Conservation (phyloP, 2,329 filamentous ascomycete species). For the Pyricularia pennisetigena region DNA sequence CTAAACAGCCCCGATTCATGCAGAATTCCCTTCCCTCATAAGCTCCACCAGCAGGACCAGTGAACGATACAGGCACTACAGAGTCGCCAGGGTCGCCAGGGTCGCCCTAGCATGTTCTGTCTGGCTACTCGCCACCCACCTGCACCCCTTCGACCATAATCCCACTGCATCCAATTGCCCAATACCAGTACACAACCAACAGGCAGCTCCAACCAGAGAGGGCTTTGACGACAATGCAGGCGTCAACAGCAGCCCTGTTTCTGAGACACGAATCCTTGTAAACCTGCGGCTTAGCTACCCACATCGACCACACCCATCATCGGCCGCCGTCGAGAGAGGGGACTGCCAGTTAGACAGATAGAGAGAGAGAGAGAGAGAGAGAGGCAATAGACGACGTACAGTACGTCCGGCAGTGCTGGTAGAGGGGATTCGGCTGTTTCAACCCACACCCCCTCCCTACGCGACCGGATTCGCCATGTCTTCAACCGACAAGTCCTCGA, state of each 20-base stretch:
- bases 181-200: background rate
- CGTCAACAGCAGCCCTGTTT: slow-evolving; percentile 22
- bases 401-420: background rate
- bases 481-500: slow-evolving; percentile 60
- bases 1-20: slow-evolving; percentile 6
- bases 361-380: slow-evolving; percentile 6
- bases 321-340: background rate
- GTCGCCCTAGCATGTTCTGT: background rate
- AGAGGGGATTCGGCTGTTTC: slow-evolving; percentile 11
- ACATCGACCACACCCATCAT: background rate
- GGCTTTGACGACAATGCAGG: background rate
- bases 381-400: slow-evolving; percentile 2
- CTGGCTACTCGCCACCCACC: background rate
- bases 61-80: background rate
- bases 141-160: background rate
- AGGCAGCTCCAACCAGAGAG: background rate
- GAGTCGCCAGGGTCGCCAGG: background rate
- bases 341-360: slow-evolving; percentile 2
- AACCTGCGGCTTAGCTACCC: slow-evolving; percentile 7
- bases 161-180: background rate
- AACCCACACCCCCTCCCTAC: slow-evolving; percentile 10
- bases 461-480: slow-evolving; percentile 33
- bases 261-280: slow-evolving; percentile 30
- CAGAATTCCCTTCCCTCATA: background rate
- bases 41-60: slow-evolving; percentile 1